Evolutionary conservation across 495 filamentous ascomycete genomes (phyloP).

Genomic region (Bacidia gigantensis): DNA sequence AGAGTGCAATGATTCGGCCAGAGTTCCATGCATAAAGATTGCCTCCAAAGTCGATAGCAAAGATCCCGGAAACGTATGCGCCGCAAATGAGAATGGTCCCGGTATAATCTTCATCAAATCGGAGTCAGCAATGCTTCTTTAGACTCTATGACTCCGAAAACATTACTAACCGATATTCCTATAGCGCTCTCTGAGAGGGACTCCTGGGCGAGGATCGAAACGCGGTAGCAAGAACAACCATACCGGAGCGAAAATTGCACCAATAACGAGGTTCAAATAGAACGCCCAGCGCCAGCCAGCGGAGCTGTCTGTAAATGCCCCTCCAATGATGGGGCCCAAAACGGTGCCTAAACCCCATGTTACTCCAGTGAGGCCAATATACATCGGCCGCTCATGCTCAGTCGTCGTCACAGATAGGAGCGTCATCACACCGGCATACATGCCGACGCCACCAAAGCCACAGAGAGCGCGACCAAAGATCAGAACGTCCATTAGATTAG

Average conservation of each 20-base stretch:
- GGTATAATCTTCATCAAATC: too few relatives aligned
- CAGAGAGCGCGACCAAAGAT: conserved; percentile 34
- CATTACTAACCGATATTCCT: conserved; percentile 24
- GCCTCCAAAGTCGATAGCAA: conserved; percentile 26
- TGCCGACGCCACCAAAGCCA: conserved; percentile 33
- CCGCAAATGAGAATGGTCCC: conserved; percentile 21
- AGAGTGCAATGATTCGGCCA: conserved; percentile 18
- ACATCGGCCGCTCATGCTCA: conserved; percentile 31
- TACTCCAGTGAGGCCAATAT: conserved; percentile 29
- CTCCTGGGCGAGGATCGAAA: conserved; percentile 29
- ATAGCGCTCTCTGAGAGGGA: conserved; percentile 25
- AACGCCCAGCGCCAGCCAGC: conserved; percentile 45
- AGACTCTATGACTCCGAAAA: too few relatives aligned
- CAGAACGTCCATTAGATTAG: conserved; percentile 32
- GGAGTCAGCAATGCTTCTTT: too few relatives aligned
- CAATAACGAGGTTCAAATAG: conserved; percentile 48
- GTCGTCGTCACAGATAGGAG: conserved; percentile 31
- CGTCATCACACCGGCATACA: conserved; percentile 38
- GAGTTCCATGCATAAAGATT: conserved; percentile 21
- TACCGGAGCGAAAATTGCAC: conserved; percentile 35
- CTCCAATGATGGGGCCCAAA: conserved; percentile 30
- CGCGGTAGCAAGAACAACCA: conserved; percentile 41
- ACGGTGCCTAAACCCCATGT: conserved; percentile 36
- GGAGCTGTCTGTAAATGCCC: conserved; percentile 23
- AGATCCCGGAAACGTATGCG: conserved; percentile 17